These are phyloP conservation scores for Vigna trinervia DNA, from an alignment of 306 rosid genomes.

Conservation along the genomic window DNA sequence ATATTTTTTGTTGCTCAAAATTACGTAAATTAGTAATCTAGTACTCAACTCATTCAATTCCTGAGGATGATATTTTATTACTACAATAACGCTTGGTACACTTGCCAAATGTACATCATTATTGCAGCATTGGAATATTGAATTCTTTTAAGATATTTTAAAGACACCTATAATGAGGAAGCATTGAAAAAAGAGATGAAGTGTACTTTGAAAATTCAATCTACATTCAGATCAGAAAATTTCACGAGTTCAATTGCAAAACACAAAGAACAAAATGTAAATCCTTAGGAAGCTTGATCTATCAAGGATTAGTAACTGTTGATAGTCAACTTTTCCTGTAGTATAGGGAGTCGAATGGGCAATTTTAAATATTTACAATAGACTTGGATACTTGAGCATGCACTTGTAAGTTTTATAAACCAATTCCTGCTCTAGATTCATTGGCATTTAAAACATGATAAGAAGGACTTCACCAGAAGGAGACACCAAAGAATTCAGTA, in stretches of 20 bases:
- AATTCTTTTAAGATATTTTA: slow-evolving; percentile 33
- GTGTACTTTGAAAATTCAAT: slow-evolving; percentile 25
- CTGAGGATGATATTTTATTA: no score
- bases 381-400: neutral
- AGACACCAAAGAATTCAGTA: slow-evolving; percentile 18
- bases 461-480: slow-evolving; percentile 38
- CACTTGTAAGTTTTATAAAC: neutral
- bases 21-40: no score
- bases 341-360: neutral
- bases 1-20: no score
- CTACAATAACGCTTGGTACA: no score
- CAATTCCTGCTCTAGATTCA: neutral
- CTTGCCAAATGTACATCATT: no score
- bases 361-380: slow-evolving; percentile 13
- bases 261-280: slow-evolving; percentile 21
- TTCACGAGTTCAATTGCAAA: slow-evolving; percentile 19
- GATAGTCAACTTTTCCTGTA: slow-evolving; percentile 12
- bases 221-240: slow-evolving; percentile 21
- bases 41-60: no score
- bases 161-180: slow-evolving; percentile 15
- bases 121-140: slow-evolving; percentile 37
- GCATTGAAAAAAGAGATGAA: slow-evolving; percentile 28
- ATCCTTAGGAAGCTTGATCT: slow-evolving; percentile 20
- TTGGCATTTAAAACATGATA: slow-evolving; percentile 29
- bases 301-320: slow-evolving; percentile 31